phyloP scores from a whole-genome alignment of 1,284 basidiomycete species.

The Somion occarium region DNA sequence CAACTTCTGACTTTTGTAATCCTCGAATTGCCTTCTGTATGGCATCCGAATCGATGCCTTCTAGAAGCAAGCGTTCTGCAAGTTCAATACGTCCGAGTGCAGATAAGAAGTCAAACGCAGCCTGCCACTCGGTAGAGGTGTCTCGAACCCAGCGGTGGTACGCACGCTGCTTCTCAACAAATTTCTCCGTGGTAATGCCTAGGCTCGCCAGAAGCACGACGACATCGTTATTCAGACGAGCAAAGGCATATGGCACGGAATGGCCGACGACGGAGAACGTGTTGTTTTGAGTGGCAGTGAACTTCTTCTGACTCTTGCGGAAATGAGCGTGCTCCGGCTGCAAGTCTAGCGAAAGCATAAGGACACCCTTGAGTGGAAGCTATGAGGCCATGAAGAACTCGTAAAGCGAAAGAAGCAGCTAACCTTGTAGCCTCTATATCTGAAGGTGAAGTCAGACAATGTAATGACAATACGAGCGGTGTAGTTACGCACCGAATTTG shows the following conservation, averaged over 20 bases:
- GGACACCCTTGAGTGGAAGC: constrained; percentile 38
- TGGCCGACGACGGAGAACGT: constrained; percentile 63
- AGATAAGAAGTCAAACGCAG: constrained; percentile 52
- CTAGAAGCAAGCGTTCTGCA: constrained; percentile 48
- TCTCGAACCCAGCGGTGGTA: constrained; percentile 53
- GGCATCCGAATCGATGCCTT: constrained; percentile 43
- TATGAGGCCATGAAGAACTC: neutral
- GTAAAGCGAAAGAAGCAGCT: neutral
- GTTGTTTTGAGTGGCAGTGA: constrained; percentile 45
- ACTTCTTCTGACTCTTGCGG: constrained; percentile 65
- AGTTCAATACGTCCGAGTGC: constrained; percentile 41
- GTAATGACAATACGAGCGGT: constrained; percentile 1
- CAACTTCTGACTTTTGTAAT: constrained; percentile 45
- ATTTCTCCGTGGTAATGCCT: constrained; percentile 48
- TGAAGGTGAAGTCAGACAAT: constrained; percentile 14
- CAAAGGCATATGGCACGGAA: constrained; percentile 58
- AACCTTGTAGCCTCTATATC: constrained; percentile 55
- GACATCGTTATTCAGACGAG: constrained; percentile 62
- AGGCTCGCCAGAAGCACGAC: constrained; percentile 60
- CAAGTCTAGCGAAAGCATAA: constrained; percentile 55
- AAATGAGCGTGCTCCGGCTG: constrained; percentile 49
- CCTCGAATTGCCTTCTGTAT: constrained; percentile 37
- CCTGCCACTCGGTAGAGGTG: constrained; percentile 39
- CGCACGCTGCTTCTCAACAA: constrained; percentile 49
- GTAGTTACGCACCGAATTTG: constrained; percentile 47